Conservation (phyloP, 2,329 filamentous ascomycete genomes). For the Alternaria viburni region DNA sequence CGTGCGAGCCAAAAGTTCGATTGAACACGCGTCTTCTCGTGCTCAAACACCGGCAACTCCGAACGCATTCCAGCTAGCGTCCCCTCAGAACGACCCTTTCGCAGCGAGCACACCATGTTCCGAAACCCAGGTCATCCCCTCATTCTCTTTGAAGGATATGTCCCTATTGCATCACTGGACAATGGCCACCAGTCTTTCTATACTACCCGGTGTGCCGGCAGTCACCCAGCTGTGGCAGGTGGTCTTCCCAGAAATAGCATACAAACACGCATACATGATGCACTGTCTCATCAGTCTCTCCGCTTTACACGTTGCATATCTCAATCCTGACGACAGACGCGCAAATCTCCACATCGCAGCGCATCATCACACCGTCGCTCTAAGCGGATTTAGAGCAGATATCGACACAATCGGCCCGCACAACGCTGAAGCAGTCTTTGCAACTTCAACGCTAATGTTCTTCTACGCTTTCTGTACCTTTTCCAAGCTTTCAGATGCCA, state of each 20-base stretch:
- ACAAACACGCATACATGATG: slow-evolving; percentile 20
- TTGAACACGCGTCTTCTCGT: not conserved
- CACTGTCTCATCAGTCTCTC: slow-evolving; percentile 23
- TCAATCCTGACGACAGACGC: slow-evolving; percentile 7
- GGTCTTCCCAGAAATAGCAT: slow-evolving; percentile 18
- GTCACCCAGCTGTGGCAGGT: slow-evolving; percentile 20
- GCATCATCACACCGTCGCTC: slow-evolving; percentile 16
- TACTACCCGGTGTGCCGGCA: slow-evolving; percentile 4
- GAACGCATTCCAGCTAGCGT: not conserved
- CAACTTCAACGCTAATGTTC: slow-evolving; percentile 16
- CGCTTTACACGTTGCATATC: slow-evolving; percentile 23
- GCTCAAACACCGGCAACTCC: not conserved
- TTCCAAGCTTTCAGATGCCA: slow-evolving; percentile 18
- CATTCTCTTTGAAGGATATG: slow-evolving; percentile 21
- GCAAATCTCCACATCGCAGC: slow-evolving; percentile 8
- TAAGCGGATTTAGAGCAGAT: slow-evolving; percentile 17
- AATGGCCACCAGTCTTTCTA: slow-evolving; percentile 16
- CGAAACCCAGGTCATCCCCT: not conserved
- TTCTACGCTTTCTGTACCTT: slow-evolving; percentile 28
- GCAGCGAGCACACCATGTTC: not conserved
- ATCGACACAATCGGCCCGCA: slow-evolving; percentile 5
- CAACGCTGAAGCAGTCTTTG: slow-evolving; percentile 22
- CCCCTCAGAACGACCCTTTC: not conserved
- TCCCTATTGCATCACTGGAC: slow-evolving; percentile 28
- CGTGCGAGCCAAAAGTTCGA: not conserved